Base-by-base conservation (phyloP, 176 grass and related monocot genomes). In the Triticum turgidum region DNA sequence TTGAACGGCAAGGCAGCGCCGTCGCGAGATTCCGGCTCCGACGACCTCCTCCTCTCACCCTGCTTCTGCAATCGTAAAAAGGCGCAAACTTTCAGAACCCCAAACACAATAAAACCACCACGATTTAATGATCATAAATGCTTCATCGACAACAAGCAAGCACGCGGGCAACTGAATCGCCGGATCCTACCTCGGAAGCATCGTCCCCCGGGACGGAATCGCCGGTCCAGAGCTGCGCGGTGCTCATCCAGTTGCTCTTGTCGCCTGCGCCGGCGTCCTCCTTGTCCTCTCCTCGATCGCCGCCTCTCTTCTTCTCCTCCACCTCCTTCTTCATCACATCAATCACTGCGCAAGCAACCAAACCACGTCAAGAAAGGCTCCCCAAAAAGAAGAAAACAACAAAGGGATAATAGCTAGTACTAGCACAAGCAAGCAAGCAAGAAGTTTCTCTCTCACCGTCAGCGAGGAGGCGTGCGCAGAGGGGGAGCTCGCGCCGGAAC, bases 231-330 rank as follows among this genome's bases (percentile, higher is more conserved):
- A 98, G 89, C 88, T 98, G 95, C 76, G 93, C 93, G 9, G 95
- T 95, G 81, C 93, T 93, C 95, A 98, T 91, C 95, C 95, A 98
- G 77, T 89, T 92, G 83, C 82, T 98, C 87, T 95, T 98, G 82
- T 93, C 87, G 62, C 83, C 89, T 54, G 80, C 58, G 76, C 64
- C 42, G 86, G 51, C 35, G 38, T 85, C 82, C 80, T 87, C 84
- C 9, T 42, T 78, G 0, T 18, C 81, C 37, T 73, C 80, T 67
- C 81, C 63, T 39, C 77, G 82, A 67, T 78, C 88, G 74, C 79
- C 85, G 0, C 38, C 29, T 54, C 25, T 76, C 75, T 42, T 66
- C 34, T 84, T 80, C 80, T 82, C 83, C 15, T 89, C 83, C 25
- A 84, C 47, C 81, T 98, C 95, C 81, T 77, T 86, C 89, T 83